Evolutionary conservation across 305 asterid genomes (phyloP).

Genomic region (Coffea humblotiana): DNA sequence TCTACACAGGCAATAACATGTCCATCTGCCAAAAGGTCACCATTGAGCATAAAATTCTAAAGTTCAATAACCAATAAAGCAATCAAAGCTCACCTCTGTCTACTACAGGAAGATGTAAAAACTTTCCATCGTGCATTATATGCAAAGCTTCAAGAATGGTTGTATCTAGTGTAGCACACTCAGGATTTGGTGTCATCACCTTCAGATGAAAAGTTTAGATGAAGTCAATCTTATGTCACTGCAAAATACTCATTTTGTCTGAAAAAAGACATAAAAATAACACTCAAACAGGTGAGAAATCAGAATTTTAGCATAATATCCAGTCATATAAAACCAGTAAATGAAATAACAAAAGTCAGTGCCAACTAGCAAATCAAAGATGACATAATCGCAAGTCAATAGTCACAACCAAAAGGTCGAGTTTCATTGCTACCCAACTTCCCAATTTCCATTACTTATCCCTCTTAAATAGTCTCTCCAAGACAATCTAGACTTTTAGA

Average conservation of each 20-base stretch:
- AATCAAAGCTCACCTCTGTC: constrained; percentile 67
- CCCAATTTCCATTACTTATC: neutral
- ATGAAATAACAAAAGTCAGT: neutral
- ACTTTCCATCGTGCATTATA: constrained; percentile 87
- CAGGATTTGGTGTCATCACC: constrained; percentile 93
- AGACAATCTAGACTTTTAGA: neutral
- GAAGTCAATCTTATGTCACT: constrained; percentile 2
- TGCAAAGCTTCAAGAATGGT: constrained; percentile 89
- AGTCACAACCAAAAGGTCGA: neutral
- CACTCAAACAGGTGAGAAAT: neutral
- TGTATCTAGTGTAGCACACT: constrained; percentile 73
- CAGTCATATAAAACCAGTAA: neutral
- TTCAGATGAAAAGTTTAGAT: constrained; percentile 31
- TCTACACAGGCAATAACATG: constrained; percentile 65
- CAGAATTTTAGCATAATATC: too few species aligned
- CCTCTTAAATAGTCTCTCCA: neutral
- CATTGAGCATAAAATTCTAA: constrained; percentile 14
- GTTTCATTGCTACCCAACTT: too few species aligned
- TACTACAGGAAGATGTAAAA: constrained; percentile 84
- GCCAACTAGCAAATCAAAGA: neutral
- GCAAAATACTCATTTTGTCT: neutral
- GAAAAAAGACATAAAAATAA: neutral
- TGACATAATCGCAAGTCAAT: neutral
- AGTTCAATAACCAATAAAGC: neutral
- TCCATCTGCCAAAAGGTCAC: constrained; percentile 57